Evolutionary conservation across 371 early-diverging fungal species (phyloP), one percentile per base, ranked within the genome.

Genomic region (Mucor plumbeus): DNA sequence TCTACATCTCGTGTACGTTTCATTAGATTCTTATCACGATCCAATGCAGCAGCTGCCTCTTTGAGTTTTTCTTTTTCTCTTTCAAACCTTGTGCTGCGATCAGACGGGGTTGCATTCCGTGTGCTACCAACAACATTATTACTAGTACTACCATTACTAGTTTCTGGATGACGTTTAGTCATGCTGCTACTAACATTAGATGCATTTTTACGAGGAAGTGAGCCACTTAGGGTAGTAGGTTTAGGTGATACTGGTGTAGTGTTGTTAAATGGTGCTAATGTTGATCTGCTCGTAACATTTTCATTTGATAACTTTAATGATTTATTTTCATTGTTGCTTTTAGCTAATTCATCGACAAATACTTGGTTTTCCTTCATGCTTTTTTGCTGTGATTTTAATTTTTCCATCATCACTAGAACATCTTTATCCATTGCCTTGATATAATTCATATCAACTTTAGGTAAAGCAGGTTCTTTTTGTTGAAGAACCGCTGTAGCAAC

Each of bases 41-140:
- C 70, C 41, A 70, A 34, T 35, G 64, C 67, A 58, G 67, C 67
- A 36, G 74, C 67, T 40, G 65, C 64, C 17, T 70, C 67, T 38
- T 73, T 73, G 50, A 73, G 56, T 39, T 35, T 63, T 40, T 73
- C 74, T 19, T 73, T 73, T 64, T 73, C 74, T 14, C 67, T 55
- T 61, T 73, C 70, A 61, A 73, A 73, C 13, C 61, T 39, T 40
- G 61, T 39, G 33, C 61, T 63, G 43, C 55, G 61, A 11, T 73
- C 70, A 34, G 47, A 35, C 13, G 59, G 56, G 19, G 57, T 31
- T 14, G 33, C 34, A 14, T 35, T 36, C 6, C 65, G 44, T 36
- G 50, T 54, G 9, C 19, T 13, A 70, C 38, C 38, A 26, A 26
- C 26, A 3, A 26, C 26, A 26, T 26, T 26, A 3, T 26, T 26